Evolutionary conservation across 2,329 filamentous ascomycete genomes (phyloP).

Genomic region (Raffaelea ambrosiae): DNA sequence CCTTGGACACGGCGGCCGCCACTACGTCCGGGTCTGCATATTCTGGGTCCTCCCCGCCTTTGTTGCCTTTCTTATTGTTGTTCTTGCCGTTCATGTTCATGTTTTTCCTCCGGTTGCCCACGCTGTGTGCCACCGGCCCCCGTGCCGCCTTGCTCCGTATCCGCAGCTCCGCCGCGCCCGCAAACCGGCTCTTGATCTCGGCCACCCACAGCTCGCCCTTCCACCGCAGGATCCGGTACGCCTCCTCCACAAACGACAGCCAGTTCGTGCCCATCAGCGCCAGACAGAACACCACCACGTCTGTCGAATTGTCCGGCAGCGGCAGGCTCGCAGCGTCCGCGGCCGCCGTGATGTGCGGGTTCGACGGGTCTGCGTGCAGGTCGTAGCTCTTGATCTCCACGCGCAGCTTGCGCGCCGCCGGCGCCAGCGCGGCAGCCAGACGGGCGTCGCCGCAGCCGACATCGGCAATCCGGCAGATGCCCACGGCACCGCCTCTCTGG

Average conservation of each 20-base stretch:
- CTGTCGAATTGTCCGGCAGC: constrained; percentile 62
- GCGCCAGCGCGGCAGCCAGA: constrained; percentile 61
- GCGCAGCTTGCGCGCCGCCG: constrained; percentile 56
- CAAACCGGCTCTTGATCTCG: constrained; percentile 93
- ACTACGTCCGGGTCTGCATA: constrained; percentile 55
- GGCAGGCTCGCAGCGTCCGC: constrained; percentile 86
- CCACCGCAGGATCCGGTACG: constrained; percentile 82
- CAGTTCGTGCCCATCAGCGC: constrained; percentile 99
- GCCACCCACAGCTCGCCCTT: constrained; percentile 96
- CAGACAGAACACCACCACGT: constrained; percentile 90
- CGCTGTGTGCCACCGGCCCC: constrained; percentile 55
- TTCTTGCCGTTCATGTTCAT: constrained; percentile 36
- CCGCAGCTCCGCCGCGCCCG: constrained; percentile 23
- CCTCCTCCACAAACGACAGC: constrained; percentile 93
- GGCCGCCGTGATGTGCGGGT: constrained; percentile 67
- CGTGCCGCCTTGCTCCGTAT: constrained; percentile 22
- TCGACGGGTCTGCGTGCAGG: constrained; percentile 47
- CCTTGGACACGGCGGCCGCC: constrained; percentile 59
- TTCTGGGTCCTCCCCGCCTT: constrained; percentile 35
- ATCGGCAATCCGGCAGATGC: constrained; percentile 74
- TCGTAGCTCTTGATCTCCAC: constrained; percentile 80
- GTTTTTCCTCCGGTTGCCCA: constrained; percentile 47
- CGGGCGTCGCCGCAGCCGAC: constrained; percentile 89
- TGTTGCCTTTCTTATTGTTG: constrained; percentile 32
- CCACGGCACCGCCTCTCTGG: constrained; percentile 18